Conservation (phyloP, 2,329 filamentous ascomycete species). For the Fusarium musae region DNA sequence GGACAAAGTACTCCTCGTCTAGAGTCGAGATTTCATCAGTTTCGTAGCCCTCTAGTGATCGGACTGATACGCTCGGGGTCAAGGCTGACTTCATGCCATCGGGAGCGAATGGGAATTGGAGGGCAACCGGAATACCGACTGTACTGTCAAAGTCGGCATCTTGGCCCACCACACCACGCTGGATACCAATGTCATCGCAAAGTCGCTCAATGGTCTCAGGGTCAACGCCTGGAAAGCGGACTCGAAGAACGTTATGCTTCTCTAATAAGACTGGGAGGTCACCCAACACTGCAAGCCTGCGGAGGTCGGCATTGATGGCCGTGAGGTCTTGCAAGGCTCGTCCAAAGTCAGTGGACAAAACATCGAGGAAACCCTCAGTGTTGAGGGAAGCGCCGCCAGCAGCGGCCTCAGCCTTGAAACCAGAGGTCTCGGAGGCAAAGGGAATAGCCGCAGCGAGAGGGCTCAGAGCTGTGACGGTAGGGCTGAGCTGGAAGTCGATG, state of each 20-base stretch:
- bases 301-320: slow-evolving; percentile 82
- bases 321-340: slow-evolving; percentile 86
- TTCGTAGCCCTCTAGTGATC: slow-evolving; percentile 57
- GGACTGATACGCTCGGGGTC: slow-evolving; percentile 61
- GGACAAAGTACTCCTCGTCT: slow-evolving; percentile 50
- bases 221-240: slow-evolving; percentile 93
- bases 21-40: slow-evolving; percentile 52
- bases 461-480: slow-evolving; percentile 88
- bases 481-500: slow-evolving; percentile 88
- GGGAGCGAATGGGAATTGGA: slow-evolving; percentile 89
- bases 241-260: slow-evolving; percentile 73
- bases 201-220: slow-evolving; percentile 82
- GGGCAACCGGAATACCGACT: slow-evolving; percentile 76
- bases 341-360: slow-evolving; percentile 88
- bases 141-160: slow-evolving; percentile 77
- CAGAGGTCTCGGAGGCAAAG: slow-evolving; percentile 56
- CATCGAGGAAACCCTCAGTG: slow-evolving; percentile 84
- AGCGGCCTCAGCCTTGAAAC: slow-evolving; percentile 53
- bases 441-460: slow-evolving; percentile 71
- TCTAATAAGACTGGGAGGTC: slow-evolving; percentile 85
- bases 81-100: slow-evolving; percentile 53
- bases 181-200: slow-evolving; percentile 87
- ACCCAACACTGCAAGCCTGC: slow-evolving; percentile 78
- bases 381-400: slow-evolving; percentile 72
- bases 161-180: slow-evolving; percentile 80